Evolutionary conservation across 148 eudicot species (phyloP), one percentile per base, ranked within the genome.

Genomic region (Cornus kousa): DNA sequence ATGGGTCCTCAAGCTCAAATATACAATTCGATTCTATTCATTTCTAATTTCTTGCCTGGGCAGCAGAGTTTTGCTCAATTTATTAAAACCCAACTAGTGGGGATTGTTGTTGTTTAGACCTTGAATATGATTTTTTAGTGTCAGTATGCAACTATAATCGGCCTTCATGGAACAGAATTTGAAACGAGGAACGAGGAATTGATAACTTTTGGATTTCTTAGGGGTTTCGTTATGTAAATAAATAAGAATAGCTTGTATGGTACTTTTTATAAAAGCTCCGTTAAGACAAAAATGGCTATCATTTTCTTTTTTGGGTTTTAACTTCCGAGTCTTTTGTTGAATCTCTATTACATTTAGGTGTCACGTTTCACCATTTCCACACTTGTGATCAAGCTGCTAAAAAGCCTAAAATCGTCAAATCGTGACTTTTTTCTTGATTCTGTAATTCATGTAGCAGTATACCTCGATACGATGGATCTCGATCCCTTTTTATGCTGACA

Each of bases 41-140:
- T 57, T 57, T 46, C 65, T 64, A 65, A 31, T 68, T 76, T 71
- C 66, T 71, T 73, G 9, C 46, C 35, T 16, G 72, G 67, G 57
- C 80, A 76, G 67, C 72, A 14, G 11, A 40, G 70, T 70, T 70
- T 19, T 62, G 83, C 70, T 59, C 68, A 28, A 17, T 74, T 20
- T 59, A 48, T 60, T 70, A 57, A 33, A 13, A 62, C 62, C 59
- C 50, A 35, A 31, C 3, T 7, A 16, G 20, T 3, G 48, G 28
- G 57, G 72, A 67, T 71, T 13, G 28, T 20, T 9, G 19, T 32
- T 75, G 14, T 70, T 70, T 40, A 8, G 19, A 20, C 28, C 70
- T 68, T 0, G 28, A 74, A 43, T 24, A 11, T 50, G 1, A 22
- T 67, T 35, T 13, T 68, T 11, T 53, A 67, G 59, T 55, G 20